Evolutionary conservation across 2,329 filamentous ascomycete genomes (phyloP), one percentile per base, ranked within the genome.

Genomic region (Zasmidium angulare): DNA sequence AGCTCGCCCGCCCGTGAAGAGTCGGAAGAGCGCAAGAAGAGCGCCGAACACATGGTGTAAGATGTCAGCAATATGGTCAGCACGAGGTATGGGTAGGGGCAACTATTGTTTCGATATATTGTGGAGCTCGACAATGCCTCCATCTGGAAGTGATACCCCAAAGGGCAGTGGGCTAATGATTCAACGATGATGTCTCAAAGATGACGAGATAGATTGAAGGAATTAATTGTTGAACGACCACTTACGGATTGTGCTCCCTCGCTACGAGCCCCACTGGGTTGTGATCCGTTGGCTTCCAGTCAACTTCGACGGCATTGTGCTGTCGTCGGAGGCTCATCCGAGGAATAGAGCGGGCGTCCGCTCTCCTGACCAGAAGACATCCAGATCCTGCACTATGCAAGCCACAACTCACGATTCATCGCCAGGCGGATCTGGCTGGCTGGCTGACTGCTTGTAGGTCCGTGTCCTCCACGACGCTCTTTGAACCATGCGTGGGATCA

Each of bases 31-130:
- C 56, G 62, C 20, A 60, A 57, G 54, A 61, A 63, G 46, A 63
- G 55, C 55, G 55, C 54, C 36, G 59, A 64, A 29, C 50, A 56
- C 40, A 63, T 61, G 58, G 61, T 61, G 48, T 63, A 47, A 46
- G 46, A 3, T 50, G 22, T 12, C 26, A 43, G 7, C 36, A 43
- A 17, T 4, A 43, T 43, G 14, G 12, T 17, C n/a, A 4, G 11
- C 4, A 4, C 9, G 6, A 43, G 9, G 36, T 10, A 7, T 17
- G 36, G n/a, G 36, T 43, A 7, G 36, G 36, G 36, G 36, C 36
- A 43, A 43, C 7, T 3, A 19, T 43, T 17, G 36, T 43, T 43
- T 43, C 36, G n/a, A 43, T 43, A 43, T 14, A 43, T 43, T 43
- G 36, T 43, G 36, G 36, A 43, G 9, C 36, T 10, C 14, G 36